These are phyloP conservation scores for Hymenoscyphus occultus DNA, from an alignment of 2,329 filamentous ascomycete species.

Conservation along the genomic window DNA sequence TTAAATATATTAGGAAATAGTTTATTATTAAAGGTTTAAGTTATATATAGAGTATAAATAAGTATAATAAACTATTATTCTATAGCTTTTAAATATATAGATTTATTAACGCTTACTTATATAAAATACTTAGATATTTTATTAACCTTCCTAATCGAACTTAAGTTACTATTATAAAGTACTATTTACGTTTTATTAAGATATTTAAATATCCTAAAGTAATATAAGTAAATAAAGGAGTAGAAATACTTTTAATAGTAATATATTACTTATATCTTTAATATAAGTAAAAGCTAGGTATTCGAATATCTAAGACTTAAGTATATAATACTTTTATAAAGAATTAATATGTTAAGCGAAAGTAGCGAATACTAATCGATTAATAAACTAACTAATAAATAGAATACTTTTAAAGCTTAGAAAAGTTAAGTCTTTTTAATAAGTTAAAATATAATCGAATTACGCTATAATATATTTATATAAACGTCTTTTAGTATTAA, in stretches of 20 bases:
- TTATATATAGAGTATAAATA: too few species aligned
- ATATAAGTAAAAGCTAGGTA: neutral
- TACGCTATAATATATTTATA: neutral
- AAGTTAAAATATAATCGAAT: neutral
- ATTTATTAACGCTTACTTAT: neutral
- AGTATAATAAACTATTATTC: too few species aligned
- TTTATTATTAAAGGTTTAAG: too few species aligned
- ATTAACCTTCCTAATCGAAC: neutral
- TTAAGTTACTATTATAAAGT: neutral
- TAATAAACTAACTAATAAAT: neutral
- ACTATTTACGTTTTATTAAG: neutral
- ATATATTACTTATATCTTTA: neutral
- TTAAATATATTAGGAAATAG: too few species aligned
- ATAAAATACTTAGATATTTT: neutral
- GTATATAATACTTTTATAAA: neutral
- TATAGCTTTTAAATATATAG: too few species aligned
- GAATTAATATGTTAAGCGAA: neutral
- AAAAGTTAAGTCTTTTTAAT: neutral
- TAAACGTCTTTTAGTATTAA: neutral
- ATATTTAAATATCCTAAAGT: neutral
- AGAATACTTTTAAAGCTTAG: neutral
- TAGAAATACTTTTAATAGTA: neutral
- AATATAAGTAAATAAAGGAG: neutral
- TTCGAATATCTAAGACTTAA: neutral
- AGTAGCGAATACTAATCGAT: neutral